Conservation (phyloP, 768 basidiomycete genomes). For the Candolleomyces efflorescens region DNA sequence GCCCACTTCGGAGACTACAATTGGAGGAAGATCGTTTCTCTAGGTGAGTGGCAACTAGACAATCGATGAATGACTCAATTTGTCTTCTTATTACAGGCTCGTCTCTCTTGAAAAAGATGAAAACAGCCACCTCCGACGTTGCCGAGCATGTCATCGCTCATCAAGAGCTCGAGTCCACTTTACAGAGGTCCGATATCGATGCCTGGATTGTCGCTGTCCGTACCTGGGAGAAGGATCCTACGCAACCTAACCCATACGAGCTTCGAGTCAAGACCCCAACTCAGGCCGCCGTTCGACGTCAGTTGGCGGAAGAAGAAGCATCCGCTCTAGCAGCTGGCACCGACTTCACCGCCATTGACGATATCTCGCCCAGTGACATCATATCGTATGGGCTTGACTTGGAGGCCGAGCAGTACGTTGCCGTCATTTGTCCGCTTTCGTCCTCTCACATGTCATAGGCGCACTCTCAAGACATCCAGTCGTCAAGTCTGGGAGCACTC, state of each 20-base stretch:
- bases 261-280: too few species aligned
- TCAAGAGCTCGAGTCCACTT: conserved; percentile 5
- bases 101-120: conserved; percentile 6
- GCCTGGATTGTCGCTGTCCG: conserved; percentile 17
- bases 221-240: conserved; percentile 20
- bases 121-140: neutral
- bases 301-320: too few species aligned
- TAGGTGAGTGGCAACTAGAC: conserved; percentile 9
- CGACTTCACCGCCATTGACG: neutral
- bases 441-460: neutral
- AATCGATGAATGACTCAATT: neutral
- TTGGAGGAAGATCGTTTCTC: conserved; percentile 20
- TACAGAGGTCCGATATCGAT: neutral
- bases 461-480: neutral
- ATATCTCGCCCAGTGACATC: neutral
- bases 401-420: neutral
- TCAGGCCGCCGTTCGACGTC: too few species aligned
- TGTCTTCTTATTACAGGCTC: neutral
- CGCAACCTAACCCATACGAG: conserved; percentile 17
- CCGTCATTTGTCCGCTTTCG: neutral
- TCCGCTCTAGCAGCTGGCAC: too few species aligned
- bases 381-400: neutral
- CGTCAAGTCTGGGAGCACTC: neutral
- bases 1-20: conserved; percentile 24
- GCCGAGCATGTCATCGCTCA: neutral